Evolutionary conservation across 495 filamentous ascomycete genomes (phyloP).

Genomic region (Amniculicola lignicola): DNA sequence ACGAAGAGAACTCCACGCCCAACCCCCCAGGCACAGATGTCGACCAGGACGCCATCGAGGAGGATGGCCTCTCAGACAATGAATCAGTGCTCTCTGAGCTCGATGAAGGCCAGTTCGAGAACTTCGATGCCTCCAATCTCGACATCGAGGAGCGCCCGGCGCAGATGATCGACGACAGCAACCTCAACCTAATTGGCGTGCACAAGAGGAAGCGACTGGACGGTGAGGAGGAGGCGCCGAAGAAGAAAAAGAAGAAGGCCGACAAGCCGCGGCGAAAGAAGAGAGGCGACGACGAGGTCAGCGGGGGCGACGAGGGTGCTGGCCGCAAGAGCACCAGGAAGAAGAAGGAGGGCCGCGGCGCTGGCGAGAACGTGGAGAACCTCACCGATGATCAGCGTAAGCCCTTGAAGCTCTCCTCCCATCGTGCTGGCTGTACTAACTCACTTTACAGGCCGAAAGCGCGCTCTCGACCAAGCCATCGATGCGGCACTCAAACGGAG

Average conservation of each 20-base stretch:
- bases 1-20: slow-evolving; percentile 47
- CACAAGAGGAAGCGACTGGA: slow-evolving; percentile 78
- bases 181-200: slow-evolving; percentile 64
- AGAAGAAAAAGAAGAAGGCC: slow-evolving; percentile 69
- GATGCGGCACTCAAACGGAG: slow-evolving; percentile 80
- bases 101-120: slow-evolving; percentile 88
- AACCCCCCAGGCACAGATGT: slow-evolving; percentile 42
- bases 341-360: slow-evolving; percentile 43
- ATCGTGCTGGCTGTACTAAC: slow-evolving; percentile 14
- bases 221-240: slow-evolving; percentile 51
- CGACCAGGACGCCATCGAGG: slow-evolving; percentile 38
- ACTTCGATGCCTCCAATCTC: slow-evolving; percentile 78
- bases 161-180: slow-evolving; percentile 83
- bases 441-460: slow-evolving; percentile 55
- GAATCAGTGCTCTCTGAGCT: slow-evolving; percentile 68
- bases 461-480: slow-evolving; percentile 80
- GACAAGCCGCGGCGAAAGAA: slow-evolving; percentile 67
- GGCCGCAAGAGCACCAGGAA: slow-evolving; percentile 51
- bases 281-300: slow-evolving; percentile 54
- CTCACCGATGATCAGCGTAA: slow-evolving; percentile 56
- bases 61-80: slow-evolving; percentile 57
- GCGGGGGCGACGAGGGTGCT: slow-evolving; percentile 56
- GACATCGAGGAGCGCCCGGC: slow-evolving; percentile 71
- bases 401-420: slow-evolving; percentile 7
- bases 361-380: slow-evolving; percentile 55